Percentiles rank a stretch among this genome's conserved stretches.
Evolutionary conservation across 2,329 filamentous ascomycete genomes (phyloP).

Genomic region (Furcasterigmium furcatum): DNA sequence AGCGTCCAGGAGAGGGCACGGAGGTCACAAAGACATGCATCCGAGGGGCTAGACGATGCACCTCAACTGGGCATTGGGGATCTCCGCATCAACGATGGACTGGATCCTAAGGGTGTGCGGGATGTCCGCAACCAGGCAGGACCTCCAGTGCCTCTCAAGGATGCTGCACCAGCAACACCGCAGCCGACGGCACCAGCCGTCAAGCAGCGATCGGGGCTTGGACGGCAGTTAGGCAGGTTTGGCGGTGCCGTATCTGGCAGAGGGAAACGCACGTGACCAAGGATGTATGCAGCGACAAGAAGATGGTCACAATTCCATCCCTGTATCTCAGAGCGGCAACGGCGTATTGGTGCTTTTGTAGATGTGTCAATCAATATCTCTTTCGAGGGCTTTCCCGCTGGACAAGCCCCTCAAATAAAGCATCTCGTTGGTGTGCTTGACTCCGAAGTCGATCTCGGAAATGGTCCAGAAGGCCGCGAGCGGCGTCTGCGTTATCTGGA

Average conservation of each 20-base stretch:
- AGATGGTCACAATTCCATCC: no score
- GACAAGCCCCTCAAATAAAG: conserved; percentile 70
- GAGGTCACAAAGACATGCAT: conserved; percentile 59
- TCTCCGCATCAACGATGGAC: conserved; percentile 36
- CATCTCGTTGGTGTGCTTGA: conserved; percentile 63
- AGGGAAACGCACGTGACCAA: conserved; percentile 43
- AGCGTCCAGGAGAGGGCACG: conserved; percentile 84
- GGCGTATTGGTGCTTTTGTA: not conserved
- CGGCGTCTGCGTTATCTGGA: conserved; percentile 66
- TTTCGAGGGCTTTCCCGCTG: conserved; percentile 55
- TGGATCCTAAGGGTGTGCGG: conserved; percentile 35
- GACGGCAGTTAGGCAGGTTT: conserved; percentile 66
- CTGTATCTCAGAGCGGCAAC: no score
- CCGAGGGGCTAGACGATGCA: conserved; percentile 48
- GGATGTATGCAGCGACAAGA: not conserved
- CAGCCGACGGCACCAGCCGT: conserved; percentile 39
- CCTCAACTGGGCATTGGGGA: conserved; percentile 40
- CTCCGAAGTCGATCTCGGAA: conserved; percentile 61
- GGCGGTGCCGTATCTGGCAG: conserved; percentile 69
- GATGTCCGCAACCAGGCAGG: conserved; percentile 29
- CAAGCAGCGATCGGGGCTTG: conserved; percentile 58
- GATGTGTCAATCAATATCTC: conserved; percentile 20
- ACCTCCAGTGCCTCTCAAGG: conserved; percentile 45
- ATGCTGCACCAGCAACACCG: conserved; percentile 33
- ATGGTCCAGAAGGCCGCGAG: conserved; percentile 66